Conservation (phyloP, 352 stramenopile genomes). For the Pythium insidiosum region DNA sequence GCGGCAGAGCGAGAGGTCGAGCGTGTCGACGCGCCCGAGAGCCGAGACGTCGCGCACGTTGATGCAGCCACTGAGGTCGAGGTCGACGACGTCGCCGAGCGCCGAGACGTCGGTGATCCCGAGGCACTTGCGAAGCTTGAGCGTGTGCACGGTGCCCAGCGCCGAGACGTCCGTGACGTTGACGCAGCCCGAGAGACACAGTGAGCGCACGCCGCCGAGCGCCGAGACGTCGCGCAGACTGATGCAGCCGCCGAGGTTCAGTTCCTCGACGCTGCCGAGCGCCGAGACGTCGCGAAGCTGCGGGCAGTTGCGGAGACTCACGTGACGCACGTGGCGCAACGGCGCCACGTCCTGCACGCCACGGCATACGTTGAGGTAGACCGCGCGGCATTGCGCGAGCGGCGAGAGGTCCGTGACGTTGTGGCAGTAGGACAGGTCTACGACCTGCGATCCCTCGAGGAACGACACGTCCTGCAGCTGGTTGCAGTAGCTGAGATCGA, state of each 20-base stretch:
- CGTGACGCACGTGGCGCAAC: slow-evolving; percentile 22
- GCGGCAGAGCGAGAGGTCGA: slow-evolving; percentile 39
- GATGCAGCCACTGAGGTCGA: slow-evolving; percentile 50
- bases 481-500: slow-evolving; percentile 65
- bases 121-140: slow-evolving; percentile 54
- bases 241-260: slow-evolving; percentile 51
- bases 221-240: slow-evolving; percentile 32
- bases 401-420: slow-evolving; percentile 32
- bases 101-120: slow-evolving; percentile 37
- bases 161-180: slow-evolving; percentile 46
- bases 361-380: slow-evolving; percentile 61
- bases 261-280: slow-evolving; percentile 34
- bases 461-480: slow-evolving; percentile 42
- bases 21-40: slow-evolving; percentile 20
- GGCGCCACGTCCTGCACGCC: slow-evolving; percentile 36
- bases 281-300: slow-evolving; percentile 33
- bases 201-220: slow-evolving; percentile 27
- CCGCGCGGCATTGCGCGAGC: slow-evolving; percentile 29
- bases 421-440: slow-evolving; percentile 71
- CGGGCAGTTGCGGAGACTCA: slow-evolving; percentile 59
- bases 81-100: slow-evolving; percentile 31
- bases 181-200: slow-evolving; percentile 52
- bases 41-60: slow-evolving; percentile 41
- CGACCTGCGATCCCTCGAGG: slow-evolving; percentile 22
- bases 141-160: slow-evolving; percentile 31